Conservation (phyloP, 805 yeast genomes). For the Wickerhamomyces kurtzmanii region DNA sequence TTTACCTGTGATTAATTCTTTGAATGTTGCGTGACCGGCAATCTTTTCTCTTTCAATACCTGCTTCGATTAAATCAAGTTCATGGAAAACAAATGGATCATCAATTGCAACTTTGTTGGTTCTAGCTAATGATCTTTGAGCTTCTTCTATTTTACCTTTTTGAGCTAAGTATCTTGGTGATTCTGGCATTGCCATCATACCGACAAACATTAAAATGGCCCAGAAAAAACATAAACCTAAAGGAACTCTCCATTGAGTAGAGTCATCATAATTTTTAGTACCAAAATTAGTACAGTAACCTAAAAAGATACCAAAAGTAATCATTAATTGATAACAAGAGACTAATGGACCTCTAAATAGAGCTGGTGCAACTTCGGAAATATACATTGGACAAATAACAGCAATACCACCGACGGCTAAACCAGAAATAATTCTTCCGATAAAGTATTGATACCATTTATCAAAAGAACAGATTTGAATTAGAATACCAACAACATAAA, state of each 20-base stretch:
- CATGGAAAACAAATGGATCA: constrained; percentile 44
- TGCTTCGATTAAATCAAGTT: constrained; percentile 46
- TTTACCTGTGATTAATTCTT: constrained; percentile 54
- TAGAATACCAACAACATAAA: constrained; percentile 58
- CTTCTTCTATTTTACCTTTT: constrained; percentile 46
- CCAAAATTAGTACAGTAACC: constrained; percentile 72
- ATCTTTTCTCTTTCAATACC: constrained; percentile 50
- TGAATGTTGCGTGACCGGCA: constrained; percentile 62
- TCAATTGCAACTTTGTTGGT: constrained; percentile 48
- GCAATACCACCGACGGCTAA: constrained; percentile 71
- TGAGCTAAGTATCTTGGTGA: constrained; percentile 61
- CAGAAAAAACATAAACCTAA: constrained; percentile 45
- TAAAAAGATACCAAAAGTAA: constrained; percentile 63
- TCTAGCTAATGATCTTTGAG: constrained; percentile 46
- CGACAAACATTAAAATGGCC: constrained; percentile 27
- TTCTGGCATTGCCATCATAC: constrained; percentile 52
- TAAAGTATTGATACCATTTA: constrained; percentile 62
- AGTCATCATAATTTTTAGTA: constrained; percentile 47
- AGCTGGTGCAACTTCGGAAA: constrained; percentile 64
- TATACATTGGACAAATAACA: constrained; percentile 66
- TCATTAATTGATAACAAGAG: constrained; percentile 59
- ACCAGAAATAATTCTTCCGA: constrained; percentile 65
- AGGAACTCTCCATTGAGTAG: constrained; percentile 72
- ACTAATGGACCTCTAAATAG: constrained; percentile 64
- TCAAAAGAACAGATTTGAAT: constrained; percentile 46